A percentile compares a stretch with the other conserved stretches of the same genome.
Evolutionary conservation across 1,139 yeast genomes (phyloP).

Genomic region (Fermentozyma sake): DNA sequence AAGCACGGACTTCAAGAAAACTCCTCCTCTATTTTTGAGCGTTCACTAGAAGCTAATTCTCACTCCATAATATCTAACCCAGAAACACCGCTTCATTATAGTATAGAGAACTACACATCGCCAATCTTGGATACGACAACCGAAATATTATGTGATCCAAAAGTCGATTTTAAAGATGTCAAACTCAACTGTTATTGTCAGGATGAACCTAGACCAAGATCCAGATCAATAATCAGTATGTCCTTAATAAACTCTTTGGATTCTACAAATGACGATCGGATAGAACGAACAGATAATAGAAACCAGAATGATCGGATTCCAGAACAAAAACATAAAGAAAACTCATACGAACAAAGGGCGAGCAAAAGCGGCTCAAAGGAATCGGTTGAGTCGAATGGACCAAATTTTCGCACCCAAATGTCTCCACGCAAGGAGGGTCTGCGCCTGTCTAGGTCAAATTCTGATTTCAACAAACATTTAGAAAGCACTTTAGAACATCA

Average conservation of each 20-base stretch:
- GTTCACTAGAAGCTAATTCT: conserved; percentile 11
- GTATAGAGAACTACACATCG: conserved; percentile 25
- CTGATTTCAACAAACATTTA: conserved; percentile 1
- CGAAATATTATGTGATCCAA: conserved; percentile 26
- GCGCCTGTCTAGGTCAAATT: conserved; percentile 1
- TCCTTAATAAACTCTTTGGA: conserved; percentile 20
- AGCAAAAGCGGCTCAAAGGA: conserved; percentile 20
- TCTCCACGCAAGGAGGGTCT: too few relatives aligned
- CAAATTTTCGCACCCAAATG: neutral
- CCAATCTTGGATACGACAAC: conserved; percentile 32
- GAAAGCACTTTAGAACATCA: conserved; percentile 4
- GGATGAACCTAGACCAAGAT: conserved; percentile 6
- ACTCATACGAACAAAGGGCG: conserved; percentile 7
- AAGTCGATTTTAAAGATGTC: conserved; percentile 20
- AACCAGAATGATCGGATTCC: conserved; percentile 1
- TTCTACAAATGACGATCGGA: neutral
- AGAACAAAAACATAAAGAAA: conserved; percentile 1
- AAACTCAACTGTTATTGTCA: conserved; percentile 24
- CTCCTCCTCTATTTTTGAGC: conserved; percentile 13
- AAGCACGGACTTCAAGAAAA: too few relatives aligned
- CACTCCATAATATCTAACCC: conserved; percentile 12
- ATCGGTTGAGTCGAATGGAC: conserved; percentile 5
- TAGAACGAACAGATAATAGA: neutral
- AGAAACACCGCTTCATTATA: conserved; percentile 22
- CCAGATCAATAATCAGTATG: conserved; percentile 21